Evolutionary conservation across 768 basidiomycete species (phyloP).

Genomic region (Podaxis rugospora): DNA sequence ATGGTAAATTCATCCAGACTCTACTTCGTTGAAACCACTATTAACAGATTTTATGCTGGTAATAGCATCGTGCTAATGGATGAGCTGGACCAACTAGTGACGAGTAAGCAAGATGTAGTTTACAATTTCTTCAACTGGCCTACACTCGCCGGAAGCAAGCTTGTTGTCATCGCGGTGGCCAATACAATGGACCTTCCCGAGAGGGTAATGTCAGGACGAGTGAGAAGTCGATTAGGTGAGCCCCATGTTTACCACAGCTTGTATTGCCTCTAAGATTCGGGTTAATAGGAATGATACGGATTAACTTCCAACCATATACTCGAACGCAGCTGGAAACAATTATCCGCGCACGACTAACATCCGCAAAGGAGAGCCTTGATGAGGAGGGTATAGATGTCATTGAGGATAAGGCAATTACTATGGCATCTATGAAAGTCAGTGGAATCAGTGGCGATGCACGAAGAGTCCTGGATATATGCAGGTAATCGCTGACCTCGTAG

Average conservation of each 20-base stretch:
- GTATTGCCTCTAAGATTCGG: background rate
- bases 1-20: conserved; percentile 53
- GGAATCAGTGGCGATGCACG: conserved; percentile 92
- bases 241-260: background rate
- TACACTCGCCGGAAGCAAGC: conserved; percentile 78
- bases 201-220: conserved; percentile 86
- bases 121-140: conserved; percentile 99
- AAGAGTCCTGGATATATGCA: conserved; percentile 88
- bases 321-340: conserved; percentile 78
- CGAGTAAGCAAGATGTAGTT: conserved; percentile 94
- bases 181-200: conserved; percentile 99
- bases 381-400: conserved; percentile 46
- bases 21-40: background rate
- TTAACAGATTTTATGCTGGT: background rate
- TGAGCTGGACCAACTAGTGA: conserved; percentile 95
- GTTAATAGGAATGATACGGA: conserved; percentile 74
- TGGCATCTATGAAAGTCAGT: conserved; percentile 69
- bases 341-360: conserved; percentile 73
- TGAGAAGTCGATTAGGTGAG: conserved; percentile 86
- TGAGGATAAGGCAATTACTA: conserved; percentile 68
- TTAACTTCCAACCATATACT: conserved; percentile 89
- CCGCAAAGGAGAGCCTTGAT: conserved; percentile 48
- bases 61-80: conserved; percentile 94
- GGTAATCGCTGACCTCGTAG: conserved; percentile 39
- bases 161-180: conserved; percentile 94